Percentiles rank a stretch among this genome's conserved stretches.
phyloP scores from a whole-genome alignment of 2,329 filamentous ascomycete genomes.

The Cylindrodendrum hubeiense region DNA sequence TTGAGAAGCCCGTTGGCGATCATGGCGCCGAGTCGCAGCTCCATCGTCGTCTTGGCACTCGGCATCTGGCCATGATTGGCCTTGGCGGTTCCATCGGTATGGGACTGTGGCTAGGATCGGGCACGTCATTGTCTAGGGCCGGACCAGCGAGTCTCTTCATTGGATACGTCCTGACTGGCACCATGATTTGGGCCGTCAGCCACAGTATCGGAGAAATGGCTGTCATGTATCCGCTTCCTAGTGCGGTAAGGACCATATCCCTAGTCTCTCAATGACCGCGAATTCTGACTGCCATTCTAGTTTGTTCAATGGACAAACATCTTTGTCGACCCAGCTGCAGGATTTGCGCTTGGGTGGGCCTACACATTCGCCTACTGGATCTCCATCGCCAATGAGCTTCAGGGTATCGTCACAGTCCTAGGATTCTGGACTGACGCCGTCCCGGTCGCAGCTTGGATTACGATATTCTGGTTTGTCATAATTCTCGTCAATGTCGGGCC shows the following conservation, averaged over 20 bases:
- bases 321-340: constrained; percentile 57
- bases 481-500: constrained; percentile 54
- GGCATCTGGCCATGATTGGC: constrained; percentile 68
- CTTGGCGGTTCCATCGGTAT: constrained; percentile 59
- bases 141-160: constrained; percentile 60
- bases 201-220: constrained; percentile 62
- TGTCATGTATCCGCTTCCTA: constrained; percentile 58
- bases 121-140: constrained; percentile 54
- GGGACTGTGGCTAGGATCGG: constrained; percentile 61
- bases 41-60: constrained; percentile 53
- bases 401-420: constrained; percentile 56
- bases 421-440: constrained; percentile 58
- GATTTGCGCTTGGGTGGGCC: constrained; percentile 60
- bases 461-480: constrained; percentile 57
- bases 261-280: no score
- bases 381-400: constrained; percentile 58
- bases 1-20: constrained; percentile 12
- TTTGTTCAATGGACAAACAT: constrained; percentile 62
- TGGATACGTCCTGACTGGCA: constrained; percentile 59
- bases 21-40: constrained; percentile 40
- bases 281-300: constrained; percentile 38
- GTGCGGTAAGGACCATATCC: not conserved
- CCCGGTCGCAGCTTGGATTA: constrained; percentile 58
- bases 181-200: constrained; percentile 59
- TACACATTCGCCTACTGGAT: constrained; percentile 60